phyloP scores from a whole-genome alignment of 2,329 filamentous ascomycete genomes.

The Botrytis fragariae region DNA sequence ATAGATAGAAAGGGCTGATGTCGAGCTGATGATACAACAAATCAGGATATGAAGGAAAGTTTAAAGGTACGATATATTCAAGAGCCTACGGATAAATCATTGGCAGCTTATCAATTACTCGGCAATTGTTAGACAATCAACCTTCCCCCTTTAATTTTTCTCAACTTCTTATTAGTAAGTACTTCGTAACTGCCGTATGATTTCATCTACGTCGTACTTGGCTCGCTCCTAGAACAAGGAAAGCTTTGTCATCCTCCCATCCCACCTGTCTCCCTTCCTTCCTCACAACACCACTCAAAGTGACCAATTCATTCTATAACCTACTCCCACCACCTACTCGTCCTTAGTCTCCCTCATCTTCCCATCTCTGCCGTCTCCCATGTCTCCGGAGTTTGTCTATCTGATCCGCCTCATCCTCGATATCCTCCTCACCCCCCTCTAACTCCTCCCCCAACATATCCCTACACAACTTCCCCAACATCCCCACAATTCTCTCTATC shows the following conservation, averaged over 20 bases:
- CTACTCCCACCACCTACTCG: neutral
- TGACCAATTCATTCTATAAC: neutral
- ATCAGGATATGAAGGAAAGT: neutral
- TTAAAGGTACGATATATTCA: neutral
- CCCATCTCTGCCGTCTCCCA: no score
- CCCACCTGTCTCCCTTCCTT: neutral
- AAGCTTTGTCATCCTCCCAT: neutral
- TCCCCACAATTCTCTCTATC: neutral
- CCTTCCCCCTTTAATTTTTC: neutral
- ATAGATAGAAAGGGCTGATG: neutral
- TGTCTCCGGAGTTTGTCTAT: no score
- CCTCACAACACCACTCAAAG: neutral
- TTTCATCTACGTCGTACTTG: rapidly evolving
- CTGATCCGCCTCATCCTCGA: no score
- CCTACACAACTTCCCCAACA: neutral
- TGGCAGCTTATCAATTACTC: neutral
- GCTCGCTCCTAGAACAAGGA: neutral
- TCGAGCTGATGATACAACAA: neutral
- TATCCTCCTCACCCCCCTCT: no score
- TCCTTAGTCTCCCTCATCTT: no score
- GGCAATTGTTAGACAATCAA: neutral
- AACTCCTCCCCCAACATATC: neutral
- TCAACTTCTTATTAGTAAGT: neutral
- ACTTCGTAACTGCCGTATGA: neutral
- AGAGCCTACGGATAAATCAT: neutral